These are phyloP conservation scores for Primulina eburnea DNA, from an alignment of 257 asterid genomes.

Conservation along the genomic window DNA sequence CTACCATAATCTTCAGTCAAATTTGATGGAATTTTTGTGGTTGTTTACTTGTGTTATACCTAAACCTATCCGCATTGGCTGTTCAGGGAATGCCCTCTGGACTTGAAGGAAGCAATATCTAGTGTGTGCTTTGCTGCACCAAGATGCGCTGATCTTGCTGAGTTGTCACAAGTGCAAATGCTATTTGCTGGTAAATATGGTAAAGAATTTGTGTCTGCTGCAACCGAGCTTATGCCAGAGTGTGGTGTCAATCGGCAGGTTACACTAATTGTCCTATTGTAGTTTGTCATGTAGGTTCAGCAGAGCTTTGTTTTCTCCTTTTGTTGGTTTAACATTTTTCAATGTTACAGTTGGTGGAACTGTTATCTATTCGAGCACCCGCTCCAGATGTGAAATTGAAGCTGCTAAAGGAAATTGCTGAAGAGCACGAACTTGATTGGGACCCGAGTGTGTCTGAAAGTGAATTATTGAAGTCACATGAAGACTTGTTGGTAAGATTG, in stretches of 20 bases:
- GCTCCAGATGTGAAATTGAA: slow-evolving; percentile 84
- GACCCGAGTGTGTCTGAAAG: slow-evolving; percentile 74
- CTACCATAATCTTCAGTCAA: neutral
- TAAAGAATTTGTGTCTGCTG: slow-evolving; percentile 77
- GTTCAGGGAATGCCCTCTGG: slow-evolving; percentile 93
- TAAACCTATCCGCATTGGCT: slow-evolving; percentile 10
- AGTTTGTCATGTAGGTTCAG: neutral
- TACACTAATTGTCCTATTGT: slow-evolving; percentile 12
- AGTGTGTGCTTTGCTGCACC: slow-evolving; percentile 98
- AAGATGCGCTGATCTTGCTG: slow-evolving; percentile 91
- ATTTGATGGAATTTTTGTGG: slow-evolving; percentile 11
- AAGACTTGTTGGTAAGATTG: slow-evolving; percentile 71
- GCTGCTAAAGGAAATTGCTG: slow-evolving; percentile 86
- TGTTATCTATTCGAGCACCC: slow-evolving; percentile 87
- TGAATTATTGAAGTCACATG: slow-evolving; percentile 77
- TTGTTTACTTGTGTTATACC: slow-evolving; percentile 3
- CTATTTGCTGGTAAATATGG: slow-evolving; percentile 83
- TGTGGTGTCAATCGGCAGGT: slow-evolving; percentile 99
- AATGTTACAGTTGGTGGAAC: slow-evolving; percentile 66
- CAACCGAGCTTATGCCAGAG: slow-evolving; percentile 94
- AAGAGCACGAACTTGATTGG: slow-evolving; percentile 91
- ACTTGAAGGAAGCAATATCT: slow-evolving; percentile 94
- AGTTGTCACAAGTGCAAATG: slow-evolving; percentile 75
- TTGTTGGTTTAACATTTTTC: slow-evolving; percentile 9
- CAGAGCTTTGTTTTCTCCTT: slow-evolving; percentile 1